Conservation (phyloP, 2,329 filamentous ascomycete species). For the Mollisiaceae sp. region DNA sequence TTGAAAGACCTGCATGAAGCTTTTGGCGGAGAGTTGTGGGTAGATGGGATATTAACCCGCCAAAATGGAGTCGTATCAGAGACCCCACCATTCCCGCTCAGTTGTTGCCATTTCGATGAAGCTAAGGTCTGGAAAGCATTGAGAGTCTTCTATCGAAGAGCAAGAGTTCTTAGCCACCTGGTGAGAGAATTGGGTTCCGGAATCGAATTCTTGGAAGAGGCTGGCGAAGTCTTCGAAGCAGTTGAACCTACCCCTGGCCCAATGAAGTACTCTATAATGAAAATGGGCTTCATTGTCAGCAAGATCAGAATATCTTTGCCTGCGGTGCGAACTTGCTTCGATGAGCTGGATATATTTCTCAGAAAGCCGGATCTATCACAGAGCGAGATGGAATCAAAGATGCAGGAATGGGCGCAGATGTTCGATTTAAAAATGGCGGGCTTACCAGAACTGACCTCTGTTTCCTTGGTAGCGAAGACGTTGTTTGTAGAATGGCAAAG, state of each 20-base stretch:
- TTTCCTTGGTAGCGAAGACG: background rate
- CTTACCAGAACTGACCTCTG: background rate
- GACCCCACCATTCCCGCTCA: background rate
- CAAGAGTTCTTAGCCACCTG: background rate
- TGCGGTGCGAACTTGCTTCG: background rate
- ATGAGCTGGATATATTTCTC: background rate
- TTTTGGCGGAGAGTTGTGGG: conserved; percentile 4
- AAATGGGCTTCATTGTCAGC: background rate
- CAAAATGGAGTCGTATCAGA: background rate
- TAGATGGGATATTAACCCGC: background rate
- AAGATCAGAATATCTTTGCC: background rate
- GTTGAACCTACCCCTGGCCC: too few species aligned
- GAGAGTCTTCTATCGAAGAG: background rate
- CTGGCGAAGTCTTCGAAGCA: too few species aligned
- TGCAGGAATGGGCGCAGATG: background rate
- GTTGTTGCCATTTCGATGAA: background rate
- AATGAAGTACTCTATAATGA: background rate
- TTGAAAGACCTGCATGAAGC: background rate
- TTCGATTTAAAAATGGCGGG: background rate
- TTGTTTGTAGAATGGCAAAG: background rate
- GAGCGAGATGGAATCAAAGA: background rate
- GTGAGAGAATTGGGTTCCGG: background rate
- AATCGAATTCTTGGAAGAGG: background rate
- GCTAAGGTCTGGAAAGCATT: background rate
- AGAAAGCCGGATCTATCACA: background rate